phyloP scores from a whole-genome alignment of 108 stramenopile species.

The Pelagomonas calceolata region DNA sequence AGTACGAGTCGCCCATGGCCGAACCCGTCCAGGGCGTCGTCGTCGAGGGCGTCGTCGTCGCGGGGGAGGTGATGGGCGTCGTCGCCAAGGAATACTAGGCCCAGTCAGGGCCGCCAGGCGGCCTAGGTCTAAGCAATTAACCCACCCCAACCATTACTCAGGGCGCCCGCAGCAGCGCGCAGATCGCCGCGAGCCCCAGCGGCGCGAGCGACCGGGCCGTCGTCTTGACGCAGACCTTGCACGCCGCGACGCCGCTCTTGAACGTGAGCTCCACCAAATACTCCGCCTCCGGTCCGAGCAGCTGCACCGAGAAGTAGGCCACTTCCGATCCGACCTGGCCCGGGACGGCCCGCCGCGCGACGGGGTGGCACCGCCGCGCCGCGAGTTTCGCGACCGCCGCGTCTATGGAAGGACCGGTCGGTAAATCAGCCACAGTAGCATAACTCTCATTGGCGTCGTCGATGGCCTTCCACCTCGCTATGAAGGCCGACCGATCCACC shows the following conservation, averaged over 20 bases:
- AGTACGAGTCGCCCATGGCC: too few relatives aligned
- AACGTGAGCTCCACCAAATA: constrained; percentile 85
- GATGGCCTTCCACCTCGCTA: constrained; percentile 69
- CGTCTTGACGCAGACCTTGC: constrained; percentile 82
- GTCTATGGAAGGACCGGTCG: constrained; percentile 60
- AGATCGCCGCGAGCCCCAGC: constrained; percentile 63
- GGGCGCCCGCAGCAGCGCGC: constrained; percentile 44
- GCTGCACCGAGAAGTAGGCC: constrained; percentile 74
- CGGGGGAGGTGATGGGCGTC: too few relatives aligned
- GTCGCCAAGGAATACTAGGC: too few relatives aligned
- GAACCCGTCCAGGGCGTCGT: too few relatives aligned
- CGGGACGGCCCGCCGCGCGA: constrained; percentile 82
- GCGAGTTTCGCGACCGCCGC: constrained; percentile 61
- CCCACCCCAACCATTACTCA: too few relatives aligned
- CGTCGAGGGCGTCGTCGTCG: too few relatives aligned
- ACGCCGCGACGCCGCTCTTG: constrained; percentile 74
- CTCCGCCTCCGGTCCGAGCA: constrained; percentile 44
- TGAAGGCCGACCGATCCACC: constrained; percentile 61
- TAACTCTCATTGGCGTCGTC: constrained; percentile 80
- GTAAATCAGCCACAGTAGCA: constrained; percentile 54
- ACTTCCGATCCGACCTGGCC: constrained; percentile 80
- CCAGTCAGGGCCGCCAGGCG: too few relatives aligned
- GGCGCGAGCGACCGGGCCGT: constrained; percentile 55
- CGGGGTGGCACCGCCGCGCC: constrained; percentile 64
- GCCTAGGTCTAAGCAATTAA: too few relatives aligned